Percentiles rank a stretch among this genome's conserved stretches.
phyloP scores from a whole-genome alignment of 2,329 filamentous ascomycete genomes.

The Colletotrichum sidae region DNA sequence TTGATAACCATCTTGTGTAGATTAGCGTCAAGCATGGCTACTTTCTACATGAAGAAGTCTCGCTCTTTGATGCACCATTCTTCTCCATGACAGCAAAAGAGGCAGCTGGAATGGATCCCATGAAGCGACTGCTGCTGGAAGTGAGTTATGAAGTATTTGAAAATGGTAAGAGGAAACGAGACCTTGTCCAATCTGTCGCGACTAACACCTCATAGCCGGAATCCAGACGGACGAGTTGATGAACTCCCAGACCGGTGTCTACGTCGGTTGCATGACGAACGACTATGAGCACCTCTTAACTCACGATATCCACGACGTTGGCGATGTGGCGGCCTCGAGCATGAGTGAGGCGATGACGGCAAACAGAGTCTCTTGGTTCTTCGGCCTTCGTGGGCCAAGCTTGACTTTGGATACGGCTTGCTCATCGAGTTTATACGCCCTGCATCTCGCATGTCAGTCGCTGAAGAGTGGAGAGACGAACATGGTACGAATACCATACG shows the following conservation, averaged over 20 bases:
- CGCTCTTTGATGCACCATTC: constrained; percentile 62
- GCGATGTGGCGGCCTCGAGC: constrained; percentile 39
- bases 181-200: neutral
- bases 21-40: constrained; percentile 45
- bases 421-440: constrained; percentile 46
- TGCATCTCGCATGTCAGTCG: constrained; percentile 47
- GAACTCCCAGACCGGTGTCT: constrained; percentile 62
- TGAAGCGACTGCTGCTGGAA: constrained; percentile 50
- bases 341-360: constrained; percentile 35
- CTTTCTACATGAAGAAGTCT: constrained; percentile 59
- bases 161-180: constrained; percentile 45
- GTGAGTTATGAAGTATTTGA: constrained; percentile 50
- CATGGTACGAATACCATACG: constrained; percentile 3
- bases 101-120: constrained; percentile 60
- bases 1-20: neutral
- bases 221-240: constrained; percentile 58
- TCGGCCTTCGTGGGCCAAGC: constrained; percentile 45
- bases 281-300: constrained; percentile 60
- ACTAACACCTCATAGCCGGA: constrained; percentile 52
- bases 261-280: constrained; percentile 58
- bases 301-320: constrained; percentile 57
- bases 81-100: constrained; percentile 63
- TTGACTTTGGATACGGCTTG: constrained; percentile 51
- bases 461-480: constrained; percentile 45
- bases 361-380: constrained; percentile 40